Percentiles rank a stretch among this genome's conserved stretches.
Conservation (phyloP, 495 filamentous ascomycete species). For the Rusavskia elegans region DNA sequence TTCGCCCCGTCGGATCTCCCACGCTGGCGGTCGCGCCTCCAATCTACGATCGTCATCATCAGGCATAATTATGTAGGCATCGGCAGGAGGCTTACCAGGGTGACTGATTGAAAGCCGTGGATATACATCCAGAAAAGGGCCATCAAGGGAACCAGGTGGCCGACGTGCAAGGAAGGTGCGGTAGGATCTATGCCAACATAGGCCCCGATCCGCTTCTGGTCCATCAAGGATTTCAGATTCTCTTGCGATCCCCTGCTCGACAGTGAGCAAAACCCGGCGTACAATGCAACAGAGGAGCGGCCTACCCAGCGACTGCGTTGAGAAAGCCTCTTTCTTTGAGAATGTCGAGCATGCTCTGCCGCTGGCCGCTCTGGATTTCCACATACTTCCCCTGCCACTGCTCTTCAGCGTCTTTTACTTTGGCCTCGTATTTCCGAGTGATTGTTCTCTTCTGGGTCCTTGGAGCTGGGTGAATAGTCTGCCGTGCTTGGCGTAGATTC, state of each 20-base stretch:
- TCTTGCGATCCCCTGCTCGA: constrained; percentile 33
- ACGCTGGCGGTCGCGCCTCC: constrained; percentile 76
- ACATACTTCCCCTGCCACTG: constrained; percentile 40
- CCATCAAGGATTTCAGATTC: constrained; percentile 54
- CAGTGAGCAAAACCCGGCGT: not conserved
- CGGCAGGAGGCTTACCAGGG: constrained; percentile 34
- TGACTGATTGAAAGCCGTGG: constrained; percentile 58
- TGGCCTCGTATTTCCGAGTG: constrained; percentile 30
- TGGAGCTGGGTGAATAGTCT: not conserved
- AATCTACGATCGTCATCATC: constrained; percentile 28
- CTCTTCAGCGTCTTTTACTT: constrained; percentile 34
- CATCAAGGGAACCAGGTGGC: constrained; percentile 90
- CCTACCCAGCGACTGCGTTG: constrained; percentile 69
- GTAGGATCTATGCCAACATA: constrained; percentile 93
- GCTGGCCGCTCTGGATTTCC: constrained; percentile 42
- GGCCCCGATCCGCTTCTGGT: constrained; percentile 49
- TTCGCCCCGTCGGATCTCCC: constrained; percentile 73
- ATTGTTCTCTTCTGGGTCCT: constrained; percentile 29
- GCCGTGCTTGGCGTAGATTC: not conserved
- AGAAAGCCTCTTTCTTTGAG: constrained; percentile 70
- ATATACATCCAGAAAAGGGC: constrained; percentile 85
- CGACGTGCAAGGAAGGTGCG: constrained; percentile 76
- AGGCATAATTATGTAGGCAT: not conserved
- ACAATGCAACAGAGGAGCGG: not conserved
- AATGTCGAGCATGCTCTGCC: constrained; percentile 45